phyloP scores from a whole-genome alignment of 1,139 yeast genomes.

The Debaryomyces robertsiae region DNA sequence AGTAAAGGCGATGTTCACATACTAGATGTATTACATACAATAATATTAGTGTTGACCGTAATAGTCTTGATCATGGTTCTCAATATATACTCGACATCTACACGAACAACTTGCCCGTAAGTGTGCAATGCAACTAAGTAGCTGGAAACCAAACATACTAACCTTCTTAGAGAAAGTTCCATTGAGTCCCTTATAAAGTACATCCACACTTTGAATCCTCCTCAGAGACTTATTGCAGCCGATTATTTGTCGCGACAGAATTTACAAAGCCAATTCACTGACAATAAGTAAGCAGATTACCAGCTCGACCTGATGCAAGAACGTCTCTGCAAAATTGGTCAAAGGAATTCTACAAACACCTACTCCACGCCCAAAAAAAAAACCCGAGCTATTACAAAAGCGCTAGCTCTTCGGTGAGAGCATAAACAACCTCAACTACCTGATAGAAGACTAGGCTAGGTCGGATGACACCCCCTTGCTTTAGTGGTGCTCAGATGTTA shows the following conservation, averaged over 20 bases:
- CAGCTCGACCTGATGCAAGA: too few species aligned
- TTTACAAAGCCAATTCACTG: too few species aligned
- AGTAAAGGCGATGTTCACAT: background rate
- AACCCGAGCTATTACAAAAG: too few species aligned
- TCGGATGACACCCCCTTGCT: too few species aligned
- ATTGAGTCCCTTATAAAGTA: background rate
- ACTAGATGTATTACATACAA: conserved; percentile 11
- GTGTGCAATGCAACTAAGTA: background rate
- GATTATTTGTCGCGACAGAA: conserved; percentile 1
- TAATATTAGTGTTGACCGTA: conserved; percentile 11
- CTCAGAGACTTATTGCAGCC: conserved; percentile 4
- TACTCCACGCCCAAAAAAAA: too few species aligned
- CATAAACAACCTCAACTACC: too few species aligned
- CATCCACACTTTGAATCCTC: conserved; percentile 2
- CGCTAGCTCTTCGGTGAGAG: too few species aligned
- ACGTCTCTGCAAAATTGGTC: too few species aligned
- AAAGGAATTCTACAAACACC: too few species aligned
- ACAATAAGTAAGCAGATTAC: too few species aligned
- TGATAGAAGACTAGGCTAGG: too few species aligned
- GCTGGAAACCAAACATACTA: background rate
- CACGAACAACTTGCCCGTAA: conserved; percentile 2
- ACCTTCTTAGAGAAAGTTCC: conserved; percentile 1
- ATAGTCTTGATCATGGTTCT: conserved; percentile 12
- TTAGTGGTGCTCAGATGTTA: too few species aligned
- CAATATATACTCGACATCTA: conserved; percentile 2